Percentiles rank a stretch among this genome's conserved stretches.
Evolutionary conservation across 129 eudicot species (phyloP).

Genomic region (Oenanthe sinensis): DNA sequence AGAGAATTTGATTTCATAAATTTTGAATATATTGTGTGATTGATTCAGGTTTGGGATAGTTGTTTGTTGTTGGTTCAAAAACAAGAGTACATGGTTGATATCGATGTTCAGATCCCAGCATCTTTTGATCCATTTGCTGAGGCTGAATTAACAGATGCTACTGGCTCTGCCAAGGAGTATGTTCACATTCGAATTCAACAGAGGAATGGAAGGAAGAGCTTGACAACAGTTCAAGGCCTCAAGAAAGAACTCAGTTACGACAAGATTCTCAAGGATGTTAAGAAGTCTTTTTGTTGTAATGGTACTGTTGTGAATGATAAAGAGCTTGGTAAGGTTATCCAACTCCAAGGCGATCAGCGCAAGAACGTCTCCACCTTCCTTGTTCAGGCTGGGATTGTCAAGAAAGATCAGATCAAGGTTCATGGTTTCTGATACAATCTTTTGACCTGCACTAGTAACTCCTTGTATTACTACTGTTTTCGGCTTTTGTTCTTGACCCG

Average conservation of each 20-base stretch:
- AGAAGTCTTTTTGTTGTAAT: slow-evolving; percentile 88
- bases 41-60: background rate
- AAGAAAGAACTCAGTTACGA: slow-evolving; percentile 80
- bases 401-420: slow-evolving; percentile 85
- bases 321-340: slow-evolving; percentile 81
- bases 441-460: background rate
- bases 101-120: slow-evolving; percentile 27
- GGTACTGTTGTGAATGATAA: slow-evolving; percentile 86
- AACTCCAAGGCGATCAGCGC: slow-evolving; percentile 91
- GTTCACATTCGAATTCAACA: slow-evolving; percentile 91
- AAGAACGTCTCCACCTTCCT: slow-evolving; percentile 79
- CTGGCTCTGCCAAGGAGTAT: slow-evolving; percentile 69
- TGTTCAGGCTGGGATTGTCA: slow-evolving; percentile 49
- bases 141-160: slow-evolving; percentile 52
- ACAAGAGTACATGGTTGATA: slow-evolving; percentile 67
- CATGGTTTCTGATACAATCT: slow-evolving; percentile 61
- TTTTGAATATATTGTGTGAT: too few species aligned
- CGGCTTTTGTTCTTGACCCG: too few species aligned
- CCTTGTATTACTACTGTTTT: too few species aligned
- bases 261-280: slow-evolving; percentile 73
- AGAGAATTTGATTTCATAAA: too few species aligned
- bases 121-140: slow-evolving; percentile 66
- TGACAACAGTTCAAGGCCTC: slow-evolving; percentile 90
- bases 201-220: slow-evolving; percentile 82
- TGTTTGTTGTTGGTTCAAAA: background rate